Evolutionary conservation across 768 basidiomycete species (phyloP).

Genomic region (Gymnopilus junonius): DNA sequence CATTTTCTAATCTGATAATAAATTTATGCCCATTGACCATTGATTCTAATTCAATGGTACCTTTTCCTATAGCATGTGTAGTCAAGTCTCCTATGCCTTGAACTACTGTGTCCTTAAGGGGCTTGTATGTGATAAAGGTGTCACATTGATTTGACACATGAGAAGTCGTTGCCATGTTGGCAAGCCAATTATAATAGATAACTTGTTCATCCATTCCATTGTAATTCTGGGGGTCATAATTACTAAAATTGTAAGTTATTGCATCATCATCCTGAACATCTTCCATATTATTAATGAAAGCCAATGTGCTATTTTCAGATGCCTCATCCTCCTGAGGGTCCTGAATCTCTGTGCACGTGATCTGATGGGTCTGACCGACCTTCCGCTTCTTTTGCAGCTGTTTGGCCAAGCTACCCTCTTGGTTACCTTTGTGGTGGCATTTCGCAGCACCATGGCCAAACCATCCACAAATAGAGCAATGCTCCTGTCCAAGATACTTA

Average conservation of each 20-base stretch:
- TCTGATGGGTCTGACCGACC: no score
- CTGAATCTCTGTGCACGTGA: no score
- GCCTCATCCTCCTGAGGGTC: no score
- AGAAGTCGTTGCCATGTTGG: conserved; percentile 25
- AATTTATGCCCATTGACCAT: conserved; percentile 11
- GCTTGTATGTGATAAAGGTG: conserved; percentile 15
- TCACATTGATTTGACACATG: conserved; percentile 23
- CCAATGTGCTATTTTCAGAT: no score
- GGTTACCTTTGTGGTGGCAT: no score
- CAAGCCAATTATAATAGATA: conserved; percentile 16
- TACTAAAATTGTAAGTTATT: not conserved
- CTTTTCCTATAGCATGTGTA: conserved; percentile 10
- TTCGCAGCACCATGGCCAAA: no score
- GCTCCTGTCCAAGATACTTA: no score
- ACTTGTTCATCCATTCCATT: conserved; percentile 2
- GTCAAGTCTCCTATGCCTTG: conserved; percentile 18
- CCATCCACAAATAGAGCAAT: no score
- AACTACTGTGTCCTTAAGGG: conserved; percentile 6
- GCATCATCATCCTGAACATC: not conserved
- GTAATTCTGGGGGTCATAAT: conserved; percentile 8
- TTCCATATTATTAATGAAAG: no score
- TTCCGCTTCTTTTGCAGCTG: no score
- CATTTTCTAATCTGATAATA: no score
- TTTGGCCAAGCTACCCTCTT: no score
- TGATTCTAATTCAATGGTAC: conserved; percentile 22